These are phyloP conservation scores for Mortierella sp. DNA, from an alignment of 371 early-diverging fungal species.

Conservation along the genomic window DNA sequence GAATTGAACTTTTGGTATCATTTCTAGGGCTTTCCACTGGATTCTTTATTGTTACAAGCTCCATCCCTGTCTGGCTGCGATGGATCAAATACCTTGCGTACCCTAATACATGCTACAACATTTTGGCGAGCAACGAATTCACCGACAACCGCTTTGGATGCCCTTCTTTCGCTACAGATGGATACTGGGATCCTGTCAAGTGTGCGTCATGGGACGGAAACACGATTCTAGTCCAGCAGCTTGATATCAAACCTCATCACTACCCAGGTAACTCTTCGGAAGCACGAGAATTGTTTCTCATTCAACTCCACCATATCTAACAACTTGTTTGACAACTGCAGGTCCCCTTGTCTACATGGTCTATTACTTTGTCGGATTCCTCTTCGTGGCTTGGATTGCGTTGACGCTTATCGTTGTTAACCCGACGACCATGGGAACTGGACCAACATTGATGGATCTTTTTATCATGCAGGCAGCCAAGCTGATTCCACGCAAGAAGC, in stretches of 20 bases:
- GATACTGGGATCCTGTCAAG: slow-evolving; percentile 27
- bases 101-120: slow-evolving; percentile 24
- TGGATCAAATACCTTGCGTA: slow-evolving; percentile 47
- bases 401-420: slow-evolving; percentile 34
- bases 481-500: slow-evolving; percentile 14
- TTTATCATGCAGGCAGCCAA: slow-evolving; percentile 27
- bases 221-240: slow-evolving; percentile 17
- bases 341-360: slow-evolving; percentile 23
- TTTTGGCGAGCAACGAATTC: slow-evolving; percentile 47
- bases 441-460: slow-evolving; percentile 36
- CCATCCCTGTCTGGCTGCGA: slow-evolving; percentile 46
- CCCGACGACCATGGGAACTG: slow-evolving; percentile 45
- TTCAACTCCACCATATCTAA: no score
- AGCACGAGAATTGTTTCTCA: no score
- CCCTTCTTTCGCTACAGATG: slow-evolving; percentile 19
- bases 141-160: slow-evolving; percentile 37
- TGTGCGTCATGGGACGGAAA: slow-evolving; percentile 43
- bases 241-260: slow-evolving; percentile 17
- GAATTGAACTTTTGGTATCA: no score
- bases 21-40: slow-evolving; percentile 44
- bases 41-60: slow-evolving; percentile 41
- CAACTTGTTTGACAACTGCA: no score
- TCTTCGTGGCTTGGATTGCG: slow-evolving; percentile 36
- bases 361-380: slow-evolving; percentile 28
- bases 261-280: slow-evolving; percentile 24